A percentile compares a stretch with the other conserved stretches of the same genome.
Evolutionary conservation across 1,284 basidiomycete species (phyloP).

Genomic region (Leucoagaricus sp.): DNA sequence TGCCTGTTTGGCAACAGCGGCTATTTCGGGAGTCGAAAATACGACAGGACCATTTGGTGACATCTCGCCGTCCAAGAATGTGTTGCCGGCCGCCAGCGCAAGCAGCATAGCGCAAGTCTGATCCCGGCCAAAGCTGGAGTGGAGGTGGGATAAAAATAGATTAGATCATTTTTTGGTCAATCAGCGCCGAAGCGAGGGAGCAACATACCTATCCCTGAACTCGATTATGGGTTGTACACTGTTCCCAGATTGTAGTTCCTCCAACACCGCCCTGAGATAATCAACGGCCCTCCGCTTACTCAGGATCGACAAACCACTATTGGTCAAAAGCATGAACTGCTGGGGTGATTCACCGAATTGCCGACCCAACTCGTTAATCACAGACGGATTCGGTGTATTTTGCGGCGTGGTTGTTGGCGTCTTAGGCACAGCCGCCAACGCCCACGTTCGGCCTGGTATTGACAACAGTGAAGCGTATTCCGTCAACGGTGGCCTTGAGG

Average conservation of each 20-base stretch:
- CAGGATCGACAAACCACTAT: constrained; percentile 81
- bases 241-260: constrained; percentile 69
- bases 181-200: neutral
- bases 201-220: constrained; percentile 66
- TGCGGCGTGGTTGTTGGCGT: constrained; percentile 36
- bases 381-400: constrained; percentile 43
- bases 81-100: constrained; percentile 75
- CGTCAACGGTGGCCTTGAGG: constrained; percentile 61
- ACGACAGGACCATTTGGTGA: constrained; percentile 50
- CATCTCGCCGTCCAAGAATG: constrained; percentile 62
- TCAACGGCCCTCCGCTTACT: constrained; percentile 86
- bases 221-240: constrained; percentile 71
- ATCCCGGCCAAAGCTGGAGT: constrained; percentile 81
- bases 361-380: constrained; percentile 79
- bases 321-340: constrained; percentile 86
- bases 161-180: neutral
- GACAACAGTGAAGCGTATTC: constrained; percentile 78
- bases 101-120: constrained; percentile 94
- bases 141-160: constrained; percentile 1
- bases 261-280: constrained; percentile 72
- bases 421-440: constrained; percentile 63
- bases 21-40: constrained; percentile 59
- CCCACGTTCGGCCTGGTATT: constrained; percentile 84
- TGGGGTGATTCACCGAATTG: constrained; percentile 75
- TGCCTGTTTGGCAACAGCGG: constrained; percentile 71